Evolutionary conservation across 2,329 filamentous ascomycete genomes (phyloP).

Genomic region (Bipolaris gigantea): DNA sequence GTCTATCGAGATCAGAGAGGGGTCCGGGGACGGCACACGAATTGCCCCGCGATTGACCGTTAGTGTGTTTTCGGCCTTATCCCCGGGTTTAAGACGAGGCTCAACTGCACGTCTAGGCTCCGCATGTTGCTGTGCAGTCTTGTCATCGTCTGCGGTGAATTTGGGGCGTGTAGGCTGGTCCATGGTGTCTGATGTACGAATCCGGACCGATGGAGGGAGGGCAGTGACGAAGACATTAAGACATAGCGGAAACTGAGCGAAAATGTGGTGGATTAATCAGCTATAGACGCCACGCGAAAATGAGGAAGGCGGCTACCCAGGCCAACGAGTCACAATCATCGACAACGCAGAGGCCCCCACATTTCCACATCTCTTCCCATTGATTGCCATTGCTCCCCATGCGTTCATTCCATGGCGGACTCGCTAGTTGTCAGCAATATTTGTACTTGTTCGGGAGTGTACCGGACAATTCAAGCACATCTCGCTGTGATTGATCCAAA

Average conservation of each 20-base stretch:
- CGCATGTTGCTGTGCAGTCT: constrained; percentile 11
- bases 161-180: constrained; percentile 22
- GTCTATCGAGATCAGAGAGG: constrained; percentile 41
- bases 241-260: constrained; percentile 15
- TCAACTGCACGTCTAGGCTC: constrained; percentile 9
- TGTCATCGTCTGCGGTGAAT: constrained; percentile 26
- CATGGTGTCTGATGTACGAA: constrained; percentile 31
- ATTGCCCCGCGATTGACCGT: constrained; percentile 33
- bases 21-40: constrained; percentile 38
- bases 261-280: constrained; percentile 11
- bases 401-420: background rate
- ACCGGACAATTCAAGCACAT: background rate
- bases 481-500: background rate
- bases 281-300: constrained; percentile 25
- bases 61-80: constrained; percentile 34
- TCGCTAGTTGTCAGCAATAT: background rate
- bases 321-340: constrained; percentile 29
- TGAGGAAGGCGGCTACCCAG: constrained; percentile 26
- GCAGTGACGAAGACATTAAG: constrained; percentile 13
- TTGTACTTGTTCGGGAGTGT: background rate
- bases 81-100: constrained; percentile 29
- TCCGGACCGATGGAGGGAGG: constrained; percentile 4
- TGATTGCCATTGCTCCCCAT: background rate
- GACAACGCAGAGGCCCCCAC: constrained; percentile 14
- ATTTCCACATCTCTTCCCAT: constrained; percentile 3